Evolutionary conservation across 345 rosid genomes (phyloP).

Genomic region (Raphanus sativus): DNA sequence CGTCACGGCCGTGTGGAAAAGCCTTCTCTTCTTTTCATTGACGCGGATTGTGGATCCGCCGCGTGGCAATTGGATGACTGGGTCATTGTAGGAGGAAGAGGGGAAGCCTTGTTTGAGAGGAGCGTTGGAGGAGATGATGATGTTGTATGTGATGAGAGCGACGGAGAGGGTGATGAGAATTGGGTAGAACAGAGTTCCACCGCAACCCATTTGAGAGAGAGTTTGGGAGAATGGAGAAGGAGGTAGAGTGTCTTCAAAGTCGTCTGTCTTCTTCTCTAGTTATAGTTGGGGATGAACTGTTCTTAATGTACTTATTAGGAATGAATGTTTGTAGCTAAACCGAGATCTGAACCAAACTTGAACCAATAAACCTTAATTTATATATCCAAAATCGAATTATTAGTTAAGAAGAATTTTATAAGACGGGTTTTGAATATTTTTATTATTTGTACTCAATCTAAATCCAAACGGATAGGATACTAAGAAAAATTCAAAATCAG

Average conservation of each 20-base stretch:
- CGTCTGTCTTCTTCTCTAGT: constrained; percentile 23
- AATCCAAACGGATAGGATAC: background rate
- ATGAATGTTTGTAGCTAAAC: background rate
- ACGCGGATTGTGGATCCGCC: constrained; percentile 43
- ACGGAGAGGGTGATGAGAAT: constrained; percentile 68
- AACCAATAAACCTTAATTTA: background rate
- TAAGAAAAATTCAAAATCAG: background rate
- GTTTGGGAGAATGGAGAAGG: background rate
- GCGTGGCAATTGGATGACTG: constrained; percentile 72
- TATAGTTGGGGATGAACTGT: constrained; percentile 7
- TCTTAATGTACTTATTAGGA: background rate
- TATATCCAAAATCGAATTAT: background rate
- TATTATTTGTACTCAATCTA: too few relatives aligned
- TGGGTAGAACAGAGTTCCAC: constrained; percentile 63
- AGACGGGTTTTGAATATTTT: background rate
- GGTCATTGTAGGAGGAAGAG: constrained; percentile 48
- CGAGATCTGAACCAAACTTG: background rate
- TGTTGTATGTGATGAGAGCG: constrained; percentile 91
- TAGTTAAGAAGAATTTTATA: background rate
- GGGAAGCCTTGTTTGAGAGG: constrained; percentile 87
- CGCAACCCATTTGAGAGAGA: constrained; percentile 61
- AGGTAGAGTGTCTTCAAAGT: constrained; percentile 31
- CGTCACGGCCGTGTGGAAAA: constrained; percentile 98
- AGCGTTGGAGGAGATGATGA: constrained; percentile 89
- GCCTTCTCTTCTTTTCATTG: background rate